Evolutionary conservation across 192 early-diverging fungal species (phyloP).

Genomic region (Jimgerdemannia flammicorona): DNA sequence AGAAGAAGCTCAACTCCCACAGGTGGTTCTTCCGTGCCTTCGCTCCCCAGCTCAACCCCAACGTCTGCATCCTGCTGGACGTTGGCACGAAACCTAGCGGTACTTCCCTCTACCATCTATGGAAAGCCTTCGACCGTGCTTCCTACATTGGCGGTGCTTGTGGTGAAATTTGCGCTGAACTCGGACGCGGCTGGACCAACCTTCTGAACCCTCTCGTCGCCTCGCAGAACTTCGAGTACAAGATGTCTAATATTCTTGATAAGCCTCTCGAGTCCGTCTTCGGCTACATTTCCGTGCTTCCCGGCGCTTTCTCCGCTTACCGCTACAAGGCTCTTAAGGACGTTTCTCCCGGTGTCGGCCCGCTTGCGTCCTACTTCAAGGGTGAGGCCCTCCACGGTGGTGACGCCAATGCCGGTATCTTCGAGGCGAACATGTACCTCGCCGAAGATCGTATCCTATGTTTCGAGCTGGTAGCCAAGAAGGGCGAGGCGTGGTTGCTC

Average conservation of each 20-base stretch:
- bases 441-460: slow-evolving; percentile 92
- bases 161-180: slow-evolving; percentile 88
- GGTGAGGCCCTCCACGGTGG: slow-evolving; percentile 78
- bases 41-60: slow-evolving; percentile 72
- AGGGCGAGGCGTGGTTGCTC: slow-evolving; percentile 71
- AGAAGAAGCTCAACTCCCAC: slow-evolving; percentile 93
- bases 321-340: slow-evolving; percentile 82
- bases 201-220: slow-evolving; percentile 88
- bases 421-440: slow-evolving; percentile 92
- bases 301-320: slow-evolving; percentile 96
- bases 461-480: slow-evolving; percentile 90
- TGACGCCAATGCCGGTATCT: slow-evolving; percentile 63
- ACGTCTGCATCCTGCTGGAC: slow-evolving; percentile 89
- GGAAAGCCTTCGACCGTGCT: slow-evolving; percentile 88
- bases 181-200: slow-evolving; percentile 64
- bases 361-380: slow-evolving; percentile 85
- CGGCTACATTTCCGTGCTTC: slow-evolving; percentile 94
- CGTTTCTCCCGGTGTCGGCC: slow-evolving; percentile 51
- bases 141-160: slow-evolving; percentile 87
- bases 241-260: slow-evolving; percentile 96
- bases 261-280: slow-evolving; percentile 95
- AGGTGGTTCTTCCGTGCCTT: slow-evolving; percentile 98
- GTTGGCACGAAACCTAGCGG: slow-evolving; percentile 87
- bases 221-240: slow-evolving; percentile 98
- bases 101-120: slow-evolving; percentile 86